A percentile compares a stretch with the other conserved stretches of the same genome.
Evolutionary conservation across 108 stramenopile species (phyloP).

Genomic region (Cyclotella distinguenda): DNA sequence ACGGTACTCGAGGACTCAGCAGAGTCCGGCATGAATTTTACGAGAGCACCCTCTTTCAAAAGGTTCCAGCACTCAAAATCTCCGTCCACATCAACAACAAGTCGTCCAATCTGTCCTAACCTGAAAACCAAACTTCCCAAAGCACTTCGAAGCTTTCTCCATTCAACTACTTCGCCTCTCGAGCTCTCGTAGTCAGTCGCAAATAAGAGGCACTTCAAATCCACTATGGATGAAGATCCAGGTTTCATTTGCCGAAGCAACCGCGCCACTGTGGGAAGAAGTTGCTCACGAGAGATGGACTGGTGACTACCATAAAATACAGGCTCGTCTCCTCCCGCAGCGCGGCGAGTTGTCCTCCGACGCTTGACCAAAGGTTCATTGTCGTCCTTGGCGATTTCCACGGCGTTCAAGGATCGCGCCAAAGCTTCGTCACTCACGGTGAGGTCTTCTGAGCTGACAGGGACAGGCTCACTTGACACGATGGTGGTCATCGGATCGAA

Average conservation of each 20-base stretch:
- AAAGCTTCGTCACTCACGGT: constrained; percentile 36
- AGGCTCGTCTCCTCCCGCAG: constrained; percentile 29
- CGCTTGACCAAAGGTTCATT: constrained; percentile 36
- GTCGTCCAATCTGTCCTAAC: constrained; percentile 52
- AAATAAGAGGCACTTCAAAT: constrained; percentile 53
- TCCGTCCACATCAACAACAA: constrained; percentile 42
- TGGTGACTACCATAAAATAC: constrained; percentile 80
- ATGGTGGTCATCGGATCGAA: background rate
- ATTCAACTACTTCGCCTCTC: constrained; percentile 66
- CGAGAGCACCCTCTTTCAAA: constrained; percentile 31
- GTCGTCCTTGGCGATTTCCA: constrained; percentile 4
- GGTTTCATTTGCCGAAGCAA: constrained; percentile 49
- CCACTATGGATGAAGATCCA: constrained; percentile 46
- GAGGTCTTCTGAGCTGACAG: background rate
- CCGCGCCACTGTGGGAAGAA: constrained; percentile 63
- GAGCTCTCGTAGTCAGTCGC: constrained; percentile 36
- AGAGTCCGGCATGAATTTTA: constrained; percentile 14
- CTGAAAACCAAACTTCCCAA: constrained; percentile 74
- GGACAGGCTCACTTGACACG: background rate
- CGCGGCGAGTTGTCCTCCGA: constrained; percentile 36
- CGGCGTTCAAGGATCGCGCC: constrained; percentile 26
- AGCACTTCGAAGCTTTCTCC: constrained; percentile 62
- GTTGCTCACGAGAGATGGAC: constrained; percentile 68
- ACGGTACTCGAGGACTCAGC: background rate
- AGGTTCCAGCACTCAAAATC: constrained; percentile 45